Base-by-base conservation (phyloP, 768 basidiomycete genomes). In the Termitomyces sp. region DNA sequence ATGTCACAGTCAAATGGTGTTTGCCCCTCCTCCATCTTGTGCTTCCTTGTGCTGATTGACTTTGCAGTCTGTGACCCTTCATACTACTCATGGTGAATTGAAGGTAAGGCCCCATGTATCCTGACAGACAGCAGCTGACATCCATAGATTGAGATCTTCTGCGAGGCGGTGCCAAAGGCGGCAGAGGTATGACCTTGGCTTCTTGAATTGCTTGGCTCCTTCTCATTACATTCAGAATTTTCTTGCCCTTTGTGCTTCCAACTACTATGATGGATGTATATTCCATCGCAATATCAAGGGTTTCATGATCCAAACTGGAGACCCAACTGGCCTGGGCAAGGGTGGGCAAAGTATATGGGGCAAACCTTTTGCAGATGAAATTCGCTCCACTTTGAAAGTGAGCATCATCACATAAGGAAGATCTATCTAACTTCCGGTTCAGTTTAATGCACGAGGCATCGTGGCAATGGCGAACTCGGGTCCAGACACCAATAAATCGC, bases 381-480 rank as follows among this genome's bases (percentile, higher is more conserved):
- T 97, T 45, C 81, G 95, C 51, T 91, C 94, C 46, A 99, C 97
- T 6, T 79, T 99, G 64, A 96, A 97, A 81, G 95, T 94, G 57
- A 68, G 68, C 33, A 57, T 34, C 55, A 46, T 62, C 2, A 11
- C 51, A 48, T 55, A 51, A 41, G 39, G 44, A 44, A 60, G 58
- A 62, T 62, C 49, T 62, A 66, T 70, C 64, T 70, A 64, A 65
- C 66, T 51, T 55, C 48, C 41, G 24, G 27, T 16, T 27, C 69
- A 98, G 96, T 98, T 99, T 77, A 98, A 98, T 72, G 78, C 86
- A 54, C 86, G 97, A 61, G 97, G 97, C 18, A 81, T 98, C 63
- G 88, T 98, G 16, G 97, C 97, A 31, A 98, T 98, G 95, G 97
- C 97, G 57, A 99, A 98, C 73, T 88, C 92, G 8, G 97, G 97